Evolutionary conservation across 805 yeast genomes (phyloP).

Genomic region (Ogataea chonburiensis): DNA sequence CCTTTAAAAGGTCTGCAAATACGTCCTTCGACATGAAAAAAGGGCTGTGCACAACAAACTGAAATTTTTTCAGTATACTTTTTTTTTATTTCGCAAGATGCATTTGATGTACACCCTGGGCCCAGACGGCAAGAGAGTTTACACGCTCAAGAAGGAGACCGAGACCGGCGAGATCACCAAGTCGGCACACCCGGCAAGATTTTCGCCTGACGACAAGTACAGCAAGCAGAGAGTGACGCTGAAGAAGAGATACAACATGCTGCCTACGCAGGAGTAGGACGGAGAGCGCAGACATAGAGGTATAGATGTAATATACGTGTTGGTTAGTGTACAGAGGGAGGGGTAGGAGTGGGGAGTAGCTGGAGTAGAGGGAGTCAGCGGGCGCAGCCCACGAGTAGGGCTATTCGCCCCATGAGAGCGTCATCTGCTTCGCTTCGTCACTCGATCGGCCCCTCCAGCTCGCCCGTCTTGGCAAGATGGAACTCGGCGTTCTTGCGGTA

Average conservation of each 20-base stretch:
- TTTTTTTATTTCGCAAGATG: conserved; percentile 47
- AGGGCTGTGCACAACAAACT: conserved; percentile 13
- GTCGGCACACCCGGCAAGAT: conserved; percentile 99
- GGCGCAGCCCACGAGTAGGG: too few relatives aligned
- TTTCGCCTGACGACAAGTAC: conserved; percentile 99
- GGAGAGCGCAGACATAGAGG: too few relatives aligned
- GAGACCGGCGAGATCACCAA: conserved; percentile 92
- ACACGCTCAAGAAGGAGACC: conserved; percentile 83
- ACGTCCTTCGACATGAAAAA: conserved; percentile 35
- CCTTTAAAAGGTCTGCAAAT: conserved; percentile 41
- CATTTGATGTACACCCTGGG: conserved; percentile 98
- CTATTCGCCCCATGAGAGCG: too few relatives aligned
- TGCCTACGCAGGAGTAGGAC: conserved; percentile 90
- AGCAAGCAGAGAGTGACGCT: conserved; percentile 98
- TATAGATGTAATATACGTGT: too few relatives aligned
- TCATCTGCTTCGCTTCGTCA: too few relatives aligned
- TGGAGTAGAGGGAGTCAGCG: too few relatives aligned
- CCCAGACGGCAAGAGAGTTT: conserved; percentile 91
- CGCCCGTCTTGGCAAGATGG: conserved; percentile 65
- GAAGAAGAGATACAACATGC: conserved; percentile 87
- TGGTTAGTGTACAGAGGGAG: too few relatives aligned
- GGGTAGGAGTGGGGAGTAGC: conserved; percentile 2
- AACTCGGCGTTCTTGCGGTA: conserved; percentile 69
- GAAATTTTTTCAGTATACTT: conserved; percentile 1
- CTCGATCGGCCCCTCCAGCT: conserved; percentile 40